Conservation (phyloP, 768 basidiomycete species). For the Pisolithus orientalis region DNA sequence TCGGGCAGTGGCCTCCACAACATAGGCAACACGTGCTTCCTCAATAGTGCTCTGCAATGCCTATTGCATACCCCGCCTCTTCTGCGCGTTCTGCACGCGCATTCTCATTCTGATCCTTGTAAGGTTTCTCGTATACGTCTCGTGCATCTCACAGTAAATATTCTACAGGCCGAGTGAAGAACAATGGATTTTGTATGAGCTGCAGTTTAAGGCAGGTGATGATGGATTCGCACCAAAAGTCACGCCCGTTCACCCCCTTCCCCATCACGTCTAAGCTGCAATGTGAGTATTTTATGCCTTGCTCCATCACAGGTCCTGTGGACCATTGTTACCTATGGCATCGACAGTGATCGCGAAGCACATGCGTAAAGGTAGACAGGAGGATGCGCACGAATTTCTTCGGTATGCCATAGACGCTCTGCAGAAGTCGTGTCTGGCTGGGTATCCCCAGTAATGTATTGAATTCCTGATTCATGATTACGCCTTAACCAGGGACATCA, state of each 20-base stretch:
- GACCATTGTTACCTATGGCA: neutral
- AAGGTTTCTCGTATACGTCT: slow-evolving; percentile 1
- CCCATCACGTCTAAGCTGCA: slow-evolving; percentile 63
- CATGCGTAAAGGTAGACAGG: slow-evolving; percentile 87
- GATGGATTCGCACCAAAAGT: slow-evolving; percentile 42
- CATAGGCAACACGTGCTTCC: slow-evolving; percentile 90
- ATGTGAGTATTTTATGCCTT: slow-evolving; percentile 37
- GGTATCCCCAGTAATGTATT: slow-evolving; percentile 57
- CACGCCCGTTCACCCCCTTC: slow-evolving; percentile 54
- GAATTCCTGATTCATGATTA: neutral
- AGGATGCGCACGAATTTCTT: slow-evolving; percentile 97
- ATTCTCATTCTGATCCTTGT: slow-evolving; percentile 53
- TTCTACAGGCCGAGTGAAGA: slow-evolving; percentile 34
- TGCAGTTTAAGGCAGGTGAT: slow-evolving; percentile 62
- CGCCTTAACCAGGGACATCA: slow-evolving; percentile 24
- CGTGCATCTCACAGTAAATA: neutral
- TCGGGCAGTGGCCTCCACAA: slow-evolving; percentile 70
- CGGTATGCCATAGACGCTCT: slow-evolving; percentile 89
- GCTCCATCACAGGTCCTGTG: slow-evolving; percentile 5
- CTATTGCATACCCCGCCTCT: slow-evolving; percentile 90
- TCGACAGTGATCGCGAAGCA: slow-evolving; percentile 80
- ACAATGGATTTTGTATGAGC: slow-evolving; percentile 65
- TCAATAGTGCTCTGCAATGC: slow-evolving; percentile 93
- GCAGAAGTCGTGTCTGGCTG: slow-evolving; percentile 77
- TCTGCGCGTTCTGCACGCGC: slow-evolving; percentile 50